phyloP scores from a whole-genome alignment of 345 rosid genomes.

The Eucalyptus pumila region DNA sequence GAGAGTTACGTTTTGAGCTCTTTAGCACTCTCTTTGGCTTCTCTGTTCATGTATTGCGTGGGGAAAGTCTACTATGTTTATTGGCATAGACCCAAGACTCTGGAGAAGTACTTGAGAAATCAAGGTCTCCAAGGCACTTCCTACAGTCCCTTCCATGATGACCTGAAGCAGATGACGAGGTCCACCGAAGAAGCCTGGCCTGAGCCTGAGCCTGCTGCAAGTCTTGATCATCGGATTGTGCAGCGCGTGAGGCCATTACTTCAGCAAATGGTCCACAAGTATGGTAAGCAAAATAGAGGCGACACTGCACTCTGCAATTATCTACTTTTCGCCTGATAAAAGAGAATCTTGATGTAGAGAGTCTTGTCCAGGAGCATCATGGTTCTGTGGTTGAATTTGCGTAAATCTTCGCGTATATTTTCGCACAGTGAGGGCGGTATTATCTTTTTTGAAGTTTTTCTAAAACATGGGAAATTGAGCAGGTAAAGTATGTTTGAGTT shows the following conservation, averaged over 20 bases:
- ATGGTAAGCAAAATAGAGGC: constrained; percentile 6
- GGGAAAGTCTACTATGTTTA: background rate
- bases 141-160: constrained; percentile 18
- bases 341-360: background rate
- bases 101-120: constrained; percentile 10
- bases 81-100: constrained; percentile 29
- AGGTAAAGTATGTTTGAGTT: constrained; percentile 31
- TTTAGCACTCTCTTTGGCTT: background rate
- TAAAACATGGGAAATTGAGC: background rate
- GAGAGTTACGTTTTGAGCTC: background rate
- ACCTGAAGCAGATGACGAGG: constrained; percentile 16
- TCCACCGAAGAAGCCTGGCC: constrained; percentile 20
- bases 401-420: background rate
- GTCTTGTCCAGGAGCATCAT: background rate
- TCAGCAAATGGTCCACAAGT: constrained; percentile 3
- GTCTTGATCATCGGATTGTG: constrained; percentile 14
- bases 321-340: background rate
- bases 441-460: background rate
- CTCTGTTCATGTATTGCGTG: background rate
- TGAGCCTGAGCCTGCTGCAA: constrained; percentile 27
- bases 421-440: background rate
- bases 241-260: constrained; percentile 24
- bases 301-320: background rate
- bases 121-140: constrained; percentile 29
- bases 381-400: background rate